Evolutionary conservation across 768 basidiomycete genomes (phyloP), one percentile per base, ranked within the genome.

Genomic region (Hirschioporus abietinus): DNA sequence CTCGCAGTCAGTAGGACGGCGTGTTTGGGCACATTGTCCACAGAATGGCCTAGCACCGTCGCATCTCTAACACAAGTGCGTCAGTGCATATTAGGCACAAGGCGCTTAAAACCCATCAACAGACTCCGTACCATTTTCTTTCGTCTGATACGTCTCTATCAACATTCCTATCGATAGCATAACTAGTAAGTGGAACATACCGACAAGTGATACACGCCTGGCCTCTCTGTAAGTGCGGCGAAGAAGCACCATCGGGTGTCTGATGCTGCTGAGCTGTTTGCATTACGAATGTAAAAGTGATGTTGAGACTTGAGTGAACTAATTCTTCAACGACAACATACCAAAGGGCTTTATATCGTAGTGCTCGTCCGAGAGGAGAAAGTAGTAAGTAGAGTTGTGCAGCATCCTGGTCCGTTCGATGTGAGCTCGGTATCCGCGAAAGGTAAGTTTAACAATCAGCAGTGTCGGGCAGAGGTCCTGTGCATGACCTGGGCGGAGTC

Each of bases 41-140:
- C 91, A 93, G 17, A 89, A 83, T 30, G 91, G 91, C 74, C 90
- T 91, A 60, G 72, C 72, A 68, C 90, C 91, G 72, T 92, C 91
- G 74, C 91, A 93, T 77, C 89, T 83, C 91, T 93, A 24, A 42
- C 66, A 8, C 72, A 67, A 74, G 71, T 68, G 65, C 63, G 42
- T 52, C 20, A 52, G 42, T 52, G 42, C 42, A 52, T 52, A 52
- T 5, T 52, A 52, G 42, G 42, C 42, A 52, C 42, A 52, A 52
- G 42, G 42, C 42, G 42, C 42, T 52, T 52, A 52, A 36, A 52
- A 20, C 42, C 15, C 42, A 52, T 52, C 42, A 52, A 20, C 12
- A 52, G 60, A 61, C 60, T 10, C 26, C 60, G 26, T 26, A 61
- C 60, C 60, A 61, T 61, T 24, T 61, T 61, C 26, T 35, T 26